phyloP scores from a whole-genome alignment of 140 eudicot genomes.

The Stevia rebaudiana region DNA sequence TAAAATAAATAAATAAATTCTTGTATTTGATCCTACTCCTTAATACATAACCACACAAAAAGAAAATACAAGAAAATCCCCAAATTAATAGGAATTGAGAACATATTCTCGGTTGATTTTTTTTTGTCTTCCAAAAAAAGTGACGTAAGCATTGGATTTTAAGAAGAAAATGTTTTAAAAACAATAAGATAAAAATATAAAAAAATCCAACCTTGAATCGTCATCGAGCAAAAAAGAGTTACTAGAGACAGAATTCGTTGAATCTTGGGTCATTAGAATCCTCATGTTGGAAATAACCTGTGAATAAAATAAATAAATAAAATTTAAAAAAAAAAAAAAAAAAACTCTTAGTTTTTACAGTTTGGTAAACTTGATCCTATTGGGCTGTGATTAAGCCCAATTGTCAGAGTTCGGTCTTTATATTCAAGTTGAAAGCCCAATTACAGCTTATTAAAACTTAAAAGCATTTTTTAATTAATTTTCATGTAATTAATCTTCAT shows the following conservation, averaged over 20 bases:
- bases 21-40: background rate
- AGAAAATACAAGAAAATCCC: background rate
- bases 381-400: conserved; percentile 1
- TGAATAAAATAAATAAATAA: background rate
- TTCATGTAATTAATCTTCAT: background rate
- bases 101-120: background rate
- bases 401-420: background rate
- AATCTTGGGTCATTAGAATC: conserved; percentile 85
- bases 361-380: background rate
- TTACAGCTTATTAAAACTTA: background rate
- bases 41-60: background rate
- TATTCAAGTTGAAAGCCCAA: background rate
- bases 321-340: too few species aligned
- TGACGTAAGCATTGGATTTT: background rate
- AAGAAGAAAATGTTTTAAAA: background rate
- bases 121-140: too few species aligned
- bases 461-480: background rate
- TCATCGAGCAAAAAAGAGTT: conserved; percentile 83
- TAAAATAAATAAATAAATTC: background rate
- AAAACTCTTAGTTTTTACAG: background rate
- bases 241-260: conserved; percentile 66
- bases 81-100: background rate
- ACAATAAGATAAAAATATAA: background rate
- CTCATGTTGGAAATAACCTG: conserved; percentile 86
- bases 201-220: conserved; percentile 70